Conservation (phyloP, 2,329 filamentous ascomycete genomes). For the Penicillium sp. region DNA sequence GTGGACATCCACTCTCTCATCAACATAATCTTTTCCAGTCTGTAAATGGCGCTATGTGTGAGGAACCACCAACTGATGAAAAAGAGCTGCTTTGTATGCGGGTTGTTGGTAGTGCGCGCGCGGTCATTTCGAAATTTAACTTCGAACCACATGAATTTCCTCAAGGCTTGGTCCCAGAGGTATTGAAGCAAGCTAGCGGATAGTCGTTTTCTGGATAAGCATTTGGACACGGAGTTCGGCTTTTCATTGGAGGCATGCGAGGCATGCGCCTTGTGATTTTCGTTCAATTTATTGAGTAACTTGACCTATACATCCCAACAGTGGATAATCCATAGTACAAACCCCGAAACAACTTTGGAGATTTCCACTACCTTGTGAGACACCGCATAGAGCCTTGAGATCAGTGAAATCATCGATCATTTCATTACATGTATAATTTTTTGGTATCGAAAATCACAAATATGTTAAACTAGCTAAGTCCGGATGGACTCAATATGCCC, state of each 20-base stretch:
- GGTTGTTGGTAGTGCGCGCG: slow-evolving; percentile 35
- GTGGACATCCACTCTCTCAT: slow-evolving; percentile 18
- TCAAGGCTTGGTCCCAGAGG: slow-evolving; percentile 19
- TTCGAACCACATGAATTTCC: slow-evolving; percentile 38
- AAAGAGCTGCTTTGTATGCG: slow-evolving; percentile 34
- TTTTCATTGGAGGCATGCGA: background rate
- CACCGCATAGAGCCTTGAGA: background rate
- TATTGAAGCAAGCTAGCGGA: background rate
- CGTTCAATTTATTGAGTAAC: background rate
- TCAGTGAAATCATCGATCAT: slow-evolving; percentile 15
- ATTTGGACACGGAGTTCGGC: background rate
- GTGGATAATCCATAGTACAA: background rate
- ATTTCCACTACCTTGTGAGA: background rate
- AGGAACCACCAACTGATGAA: slow-evolving; percentile 20
- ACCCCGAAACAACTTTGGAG: background rate
- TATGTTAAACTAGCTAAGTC: background rate
- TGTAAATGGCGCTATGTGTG: background rate
- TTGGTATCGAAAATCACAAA: slow-evolving; percentile 9
- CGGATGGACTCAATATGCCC: background rate
- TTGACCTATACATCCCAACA: background rate
- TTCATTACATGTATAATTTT: slow-evolving; percentile 19
- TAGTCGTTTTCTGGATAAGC: background rate
- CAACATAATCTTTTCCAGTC: slow-evolving; percentile 7
- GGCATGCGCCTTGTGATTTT: background rate
- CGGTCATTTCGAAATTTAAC: slow-evolving; percentile 35